Percentiles rank a stretch among this genome's conserved stretches.
Evolutionary conservation across 164 flowering plant species (phyloP).

Genomic region (Akebia trifoliata): DNA sequence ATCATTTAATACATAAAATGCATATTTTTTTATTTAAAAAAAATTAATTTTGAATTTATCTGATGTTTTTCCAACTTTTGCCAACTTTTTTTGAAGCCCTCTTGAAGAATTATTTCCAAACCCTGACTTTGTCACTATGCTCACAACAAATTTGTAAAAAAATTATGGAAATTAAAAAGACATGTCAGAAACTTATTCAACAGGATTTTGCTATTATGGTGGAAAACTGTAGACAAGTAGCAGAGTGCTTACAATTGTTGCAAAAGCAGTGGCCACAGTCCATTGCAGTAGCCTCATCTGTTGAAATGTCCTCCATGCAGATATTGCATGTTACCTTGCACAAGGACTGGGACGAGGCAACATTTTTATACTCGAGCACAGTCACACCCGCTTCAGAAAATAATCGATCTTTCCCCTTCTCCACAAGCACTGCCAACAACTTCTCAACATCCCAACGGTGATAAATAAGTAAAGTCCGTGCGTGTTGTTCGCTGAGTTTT

Average conservation of each 20-base stretch:
- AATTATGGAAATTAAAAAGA: background rate
- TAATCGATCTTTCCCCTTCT: slow-evolving; percentile 51
- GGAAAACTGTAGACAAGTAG: background rate
- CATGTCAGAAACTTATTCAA: background rate
- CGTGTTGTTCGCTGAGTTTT: slow-evolving; percentile 64
- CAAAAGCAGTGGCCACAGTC: slow-evolving; percentile 88
- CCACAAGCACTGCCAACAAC: slow-evolving; percentile 53
- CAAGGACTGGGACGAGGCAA: slow-evolving; percentile 12
- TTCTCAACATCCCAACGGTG: slow-evolving; percentile 77
- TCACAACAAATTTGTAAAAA: background rate
- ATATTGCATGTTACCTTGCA: slow-evolving; percentile 41
- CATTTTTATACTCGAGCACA: slow-evolving; percentile 25
- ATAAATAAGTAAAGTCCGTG: slow-evolving; percentile 77
- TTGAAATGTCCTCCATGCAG: slow-evolving; percentile 55
- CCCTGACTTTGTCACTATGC: no score
- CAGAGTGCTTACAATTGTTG: slow-evolving; percentile 54
- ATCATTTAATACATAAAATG: no score
- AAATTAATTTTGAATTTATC: background rate
- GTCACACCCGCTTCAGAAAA: slow-evolving; percentile 63
- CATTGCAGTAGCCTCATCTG: slow-evolving; percentile 49
- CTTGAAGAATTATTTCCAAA: no score
- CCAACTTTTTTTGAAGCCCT: no score
- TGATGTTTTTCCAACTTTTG: no score
- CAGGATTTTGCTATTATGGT: background rate
- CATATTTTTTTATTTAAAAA: no score